Conservation (phyloP, 2,329 filamentous ascomycete genomes). For the Apiospora marii region DNA sequence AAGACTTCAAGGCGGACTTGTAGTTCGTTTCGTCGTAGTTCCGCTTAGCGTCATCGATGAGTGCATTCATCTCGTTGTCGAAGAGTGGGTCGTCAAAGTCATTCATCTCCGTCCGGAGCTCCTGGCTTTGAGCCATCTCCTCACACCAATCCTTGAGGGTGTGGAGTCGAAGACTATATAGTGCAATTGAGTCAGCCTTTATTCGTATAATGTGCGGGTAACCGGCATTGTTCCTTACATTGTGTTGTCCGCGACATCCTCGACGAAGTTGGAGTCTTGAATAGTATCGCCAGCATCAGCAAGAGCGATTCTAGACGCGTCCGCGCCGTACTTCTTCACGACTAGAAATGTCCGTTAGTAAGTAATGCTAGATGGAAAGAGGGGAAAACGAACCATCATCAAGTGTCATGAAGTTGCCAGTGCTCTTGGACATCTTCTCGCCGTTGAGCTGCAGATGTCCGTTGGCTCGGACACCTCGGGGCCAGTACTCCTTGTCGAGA, state of each 20-base stretch:
- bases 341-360: slow-evolving; percentile 46
- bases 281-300: slow-evolving; percentile 95
- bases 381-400: slow-evolving; percentile 57
- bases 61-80: slow-evolving; percentile 87
- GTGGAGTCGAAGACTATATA: slow-evolving; percentile 72
- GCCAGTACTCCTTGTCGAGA: slow-evolving; percentile 90
- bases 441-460: slow-evolving; percentile 95
- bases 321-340: slow-evolving; percentile 91
- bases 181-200: not conserved
- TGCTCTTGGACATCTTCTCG: slow-evolving; percentile 98
- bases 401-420: slow-evolving; percentile 95
- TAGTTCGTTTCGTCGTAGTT: slow-evolving; percentile 84
- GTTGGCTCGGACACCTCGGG: slow-evolving; percentile 83
- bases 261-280: slow-evolving; percentile 96
- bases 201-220: not conserved
- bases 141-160: slow-evolving; percentile 91
- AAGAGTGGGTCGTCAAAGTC: slow-evolving; percentile 89
- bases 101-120: slow-evolving; percentile 79
- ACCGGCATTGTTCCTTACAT: slow-evolving; percentile 54
- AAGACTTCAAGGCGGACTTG: slow-evolving; percentile 85
- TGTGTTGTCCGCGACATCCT: slow-evolving; percentile 89
- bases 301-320: slow-evolving; percentile 88
- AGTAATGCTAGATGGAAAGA: not conserved
- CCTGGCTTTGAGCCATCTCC: slow-evolving; percentile 77
- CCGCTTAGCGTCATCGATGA: slow-evolving; percentile 79